Conservation (phyloP, 371 early-diverging fungal genomes). For the Zychaea mexicana region DNA sequence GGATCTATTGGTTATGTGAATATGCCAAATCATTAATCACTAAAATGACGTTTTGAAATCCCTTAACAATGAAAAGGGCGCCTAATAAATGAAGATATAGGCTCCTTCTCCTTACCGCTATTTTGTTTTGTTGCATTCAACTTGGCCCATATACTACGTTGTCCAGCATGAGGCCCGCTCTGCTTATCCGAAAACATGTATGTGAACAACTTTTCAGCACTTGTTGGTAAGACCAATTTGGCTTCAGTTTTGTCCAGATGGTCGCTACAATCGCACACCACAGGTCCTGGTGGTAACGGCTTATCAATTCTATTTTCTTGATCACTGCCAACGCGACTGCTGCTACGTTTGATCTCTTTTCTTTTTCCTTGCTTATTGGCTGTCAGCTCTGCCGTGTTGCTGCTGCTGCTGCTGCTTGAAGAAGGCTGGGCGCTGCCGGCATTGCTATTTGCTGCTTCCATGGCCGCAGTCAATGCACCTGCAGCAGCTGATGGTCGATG, state of each 20-base stretch:
- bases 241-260: slow-evolving; percentile 67
- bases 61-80: no score
- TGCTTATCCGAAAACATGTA: slow-evolving; percentile 53
- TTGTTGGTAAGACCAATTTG: slow-evolving; percentile 44
- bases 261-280: slow-evolving; percentile 62
- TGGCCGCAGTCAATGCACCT: slow-evolving; percentile 38
- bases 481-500: slow-evolving; percentile 30
- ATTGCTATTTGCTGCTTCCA: slow-evolving; percentile 17
- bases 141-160: slow-evolving; percentile 40
- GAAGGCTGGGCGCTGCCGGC: background rate
- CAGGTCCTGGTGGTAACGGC: slow-evolving; percentile 43
- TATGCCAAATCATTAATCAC: no score
- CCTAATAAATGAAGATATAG: background rate
- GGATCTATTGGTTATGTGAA: slow-evolving; percentile 14
- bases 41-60: background rate
- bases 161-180: slow-evolving; percentile 16
- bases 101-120: slow-evolving; percentile 26
- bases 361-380: background rate
- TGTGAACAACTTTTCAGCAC: slow-evolving; percentile 60
- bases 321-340: no score
- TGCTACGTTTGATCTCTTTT: no score
- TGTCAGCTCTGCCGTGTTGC: background rate
- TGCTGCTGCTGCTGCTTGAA: background rate
- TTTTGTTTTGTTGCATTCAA: slow-evolving; percentile 44
- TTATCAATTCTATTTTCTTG: background rate